Percentiles rank a stretch among this genome's conserved stretches.
Evolutionary conservation across 306 rosid genomes (phyloP).

Genomic region (Vicia faba): DNA sequence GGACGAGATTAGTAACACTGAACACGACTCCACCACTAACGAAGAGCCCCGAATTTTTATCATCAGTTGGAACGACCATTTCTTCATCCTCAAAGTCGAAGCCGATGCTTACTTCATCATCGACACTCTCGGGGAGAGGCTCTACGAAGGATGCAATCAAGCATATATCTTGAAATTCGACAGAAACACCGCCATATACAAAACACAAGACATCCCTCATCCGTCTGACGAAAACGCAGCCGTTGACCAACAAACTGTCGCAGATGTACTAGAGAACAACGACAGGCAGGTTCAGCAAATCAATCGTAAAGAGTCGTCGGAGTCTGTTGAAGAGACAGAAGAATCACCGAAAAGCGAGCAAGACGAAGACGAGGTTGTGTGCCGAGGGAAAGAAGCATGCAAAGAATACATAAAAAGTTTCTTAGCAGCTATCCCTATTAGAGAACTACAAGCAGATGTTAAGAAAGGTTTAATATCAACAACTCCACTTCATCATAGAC

Average conservation of each 20-base stretch:
- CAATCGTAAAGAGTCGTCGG: constrained; percentile 48
- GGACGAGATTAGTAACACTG: constrained; percentile 86
- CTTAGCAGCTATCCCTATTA: constrained; percentile 94
- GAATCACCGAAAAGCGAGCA: constrained; percentile 47
- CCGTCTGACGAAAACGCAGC: constrained; percentile 57
- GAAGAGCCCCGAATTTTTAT: constrained; percentile 73
- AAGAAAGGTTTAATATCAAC: constrained; percentile 87
- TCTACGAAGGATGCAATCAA: constrained; percentile 92
- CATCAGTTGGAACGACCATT: constrained; percentile 98
- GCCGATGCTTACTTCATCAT: constrained; percentile 83
- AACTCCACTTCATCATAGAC: constrained; percentile 85
- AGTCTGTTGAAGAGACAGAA: constrained; percentile 48
- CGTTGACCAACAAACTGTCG: constrained; percentile 49
- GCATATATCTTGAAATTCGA: constrained; percentile 92
- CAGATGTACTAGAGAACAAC: constrained; percentile 49
- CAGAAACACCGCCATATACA: constrained; percentile 60
- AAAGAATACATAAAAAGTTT: constrained; percentile 95
- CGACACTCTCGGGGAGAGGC: constrained; percentile 96
- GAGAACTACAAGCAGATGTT: constrained; percentile 93
- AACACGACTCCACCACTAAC: constrained; percentile 47
- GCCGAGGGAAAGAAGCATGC: constrained; percentile 91
- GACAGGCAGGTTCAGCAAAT: constrained; percentile 51
- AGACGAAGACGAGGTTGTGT: constrained; percentile 69
- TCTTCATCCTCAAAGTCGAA: constrained; percentile 95
- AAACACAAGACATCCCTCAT: constrained; percentile 47